phyloP scores from a whole-genome alignment of 2,329 filamentous ascomycete species.

The Fusarium equiseti region DNA sequence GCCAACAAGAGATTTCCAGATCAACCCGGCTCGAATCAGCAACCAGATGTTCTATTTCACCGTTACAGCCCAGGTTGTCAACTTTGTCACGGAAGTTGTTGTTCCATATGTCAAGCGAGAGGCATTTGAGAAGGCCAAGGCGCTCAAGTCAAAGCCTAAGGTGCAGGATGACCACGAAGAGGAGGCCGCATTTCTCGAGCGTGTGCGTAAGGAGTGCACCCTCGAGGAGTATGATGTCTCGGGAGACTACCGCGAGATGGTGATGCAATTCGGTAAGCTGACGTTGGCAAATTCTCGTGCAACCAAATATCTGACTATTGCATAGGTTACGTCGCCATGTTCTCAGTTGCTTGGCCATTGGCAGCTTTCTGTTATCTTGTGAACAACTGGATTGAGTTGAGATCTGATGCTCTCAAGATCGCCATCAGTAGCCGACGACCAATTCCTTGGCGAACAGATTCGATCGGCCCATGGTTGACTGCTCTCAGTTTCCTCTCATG shows the following conservation, averaged over 20 bases:
- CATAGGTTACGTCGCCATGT: conserved; percentile 85
- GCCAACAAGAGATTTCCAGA: conserved; percentile 74
- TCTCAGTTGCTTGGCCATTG: conserved; percentile 95
- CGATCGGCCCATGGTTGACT: conserved; percentile 92
- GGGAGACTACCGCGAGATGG: conserved; percentile 92
- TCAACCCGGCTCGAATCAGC: conserved; percentile 85
- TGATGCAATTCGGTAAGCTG: conserved; percentile 77
- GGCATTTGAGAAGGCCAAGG: conserved; percentile 81
- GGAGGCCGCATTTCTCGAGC: conserved; percentile 82
- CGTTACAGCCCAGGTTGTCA: conserved; percentile 92
- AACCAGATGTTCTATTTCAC: conserved; percentile 97
- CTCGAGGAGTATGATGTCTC: conserved; percentile 90
- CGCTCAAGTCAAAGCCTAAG: conserved; percentile 72
- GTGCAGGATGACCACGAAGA: conserved; percentile 74
- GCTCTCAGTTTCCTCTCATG: conserved; percentile 91
- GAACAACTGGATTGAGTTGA: conserved; percentile 97
- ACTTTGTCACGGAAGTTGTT: conserved; percentile 84
- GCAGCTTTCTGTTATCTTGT: conserved; percentile 88
- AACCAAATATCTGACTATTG: conserved; percentile 11
- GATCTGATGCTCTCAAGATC: conserved; percentile 94
- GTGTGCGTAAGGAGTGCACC: conserved; percentile 85
- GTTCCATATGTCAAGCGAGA: conserved; percentile 87
- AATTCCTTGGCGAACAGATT: conserved; percentile 89
- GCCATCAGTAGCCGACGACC: conserved; percentile 89
- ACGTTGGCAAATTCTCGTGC: neutral